Evolutionary conservation across 441 rosid species (phyloP), one percentile per base, ranked within the genome.

Genomic region (Adansonia madagascariensis): DNA sequence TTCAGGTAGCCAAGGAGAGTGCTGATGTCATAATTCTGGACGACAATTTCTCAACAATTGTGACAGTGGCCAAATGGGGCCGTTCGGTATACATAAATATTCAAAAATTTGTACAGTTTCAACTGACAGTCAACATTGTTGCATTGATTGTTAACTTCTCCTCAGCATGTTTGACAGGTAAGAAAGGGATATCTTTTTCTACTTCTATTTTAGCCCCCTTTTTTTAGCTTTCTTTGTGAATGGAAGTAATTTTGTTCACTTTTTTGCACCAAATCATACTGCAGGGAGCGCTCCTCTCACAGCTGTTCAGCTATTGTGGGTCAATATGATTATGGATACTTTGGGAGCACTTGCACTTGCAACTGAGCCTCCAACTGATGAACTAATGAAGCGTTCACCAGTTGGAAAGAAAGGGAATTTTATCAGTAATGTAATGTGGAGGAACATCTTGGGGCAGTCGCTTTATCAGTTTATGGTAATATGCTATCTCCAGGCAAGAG

Each of bases 1-100:
- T 77, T 61, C 85, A 94, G 97, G 97, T 90, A 73, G 94, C 94
- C 18, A 90, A 90, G 82, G 92, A 90, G 82, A 90, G 94, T 79
- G 92, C 94, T 0, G 94, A 90, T 84, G 91, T 90, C 69, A 78
- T 90, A 44, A 31, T 31, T 31, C 39, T 31, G 39, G 39, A 31
- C 39, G 39, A 31, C 39, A 31, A 31, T 31, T 31, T 31, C 39
- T 31, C 39, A 31, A 31, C 39, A 31, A 31, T 31, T 31, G 39
- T 31, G 39, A 31, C 39, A 31, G 39, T 31, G 39, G 39, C 39
- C 39, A 31, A 31, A 31, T 31, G 39, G 39, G 39, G 39, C 39
- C 39, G 39, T 31, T 31, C 39, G 39, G 39, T 31, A 2, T 31
- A 31, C 39, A 31, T 31, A 31, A 31, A 31, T 31, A 31, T 31